Conservation (phyloP, 805 yeast genomes). For the Candida berthetii region DNA sequence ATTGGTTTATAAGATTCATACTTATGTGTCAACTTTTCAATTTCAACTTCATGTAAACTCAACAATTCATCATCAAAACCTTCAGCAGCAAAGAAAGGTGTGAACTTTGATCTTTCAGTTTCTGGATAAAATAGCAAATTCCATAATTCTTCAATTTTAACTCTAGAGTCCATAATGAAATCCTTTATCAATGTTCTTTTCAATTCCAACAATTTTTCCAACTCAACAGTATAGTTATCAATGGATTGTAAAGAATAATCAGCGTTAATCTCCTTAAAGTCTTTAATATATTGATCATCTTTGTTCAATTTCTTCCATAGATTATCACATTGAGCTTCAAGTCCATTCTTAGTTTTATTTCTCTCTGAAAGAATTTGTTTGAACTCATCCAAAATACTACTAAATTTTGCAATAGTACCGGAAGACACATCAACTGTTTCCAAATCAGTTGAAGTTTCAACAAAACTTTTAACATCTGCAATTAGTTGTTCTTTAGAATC, state of each 20-base stretch:
- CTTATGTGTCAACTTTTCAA: slow-evolving; percentile 43
- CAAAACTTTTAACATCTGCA: slow-evolving; percentile 1
- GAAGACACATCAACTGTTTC: slow-evolving; percentile 4
- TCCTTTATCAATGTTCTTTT: slow-evolving; percentile 61
- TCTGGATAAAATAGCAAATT: slow-evolving; percentile 49
- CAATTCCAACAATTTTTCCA: slow-evolving; percentile 49
- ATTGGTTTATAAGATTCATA: slow-evolving; percentile 47
- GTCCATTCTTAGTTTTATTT: slow-evolving; percentile 20
- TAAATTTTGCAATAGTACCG: neutral
- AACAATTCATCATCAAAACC: slow-evolving; percentile 55
- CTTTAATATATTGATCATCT: slow-evolving; percentile 29
- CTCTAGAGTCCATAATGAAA: slow-evolving; percentile 58
- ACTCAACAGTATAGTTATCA: slow-evolving; percentile 46
- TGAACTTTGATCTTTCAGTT: slow-evolving; percentile 42
- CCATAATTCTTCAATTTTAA: slow-evolving; percentile 59
- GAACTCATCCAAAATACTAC: neutral
- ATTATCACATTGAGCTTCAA: slow-evolving; percentile 32
- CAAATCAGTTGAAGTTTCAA: slow-evolving; percentile 3
- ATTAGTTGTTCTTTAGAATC: neutral
- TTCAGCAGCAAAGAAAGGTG: slow-evolving; percentile 28
- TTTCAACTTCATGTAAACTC: slow-evolving; percentile 58
- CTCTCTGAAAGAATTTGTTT: slow-evolving; percentile 22
- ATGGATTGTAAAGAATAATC: slow-evolving; percentile 42
- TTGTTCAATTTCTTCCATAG: slow-evolving; percentile 58
- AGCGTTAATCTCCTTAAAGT: slow-evolving; percentile 35